Base-by-base conservation (phyloP, 768 basidiomycete genomes). In the Artomyces pyxidatus region DNA sequence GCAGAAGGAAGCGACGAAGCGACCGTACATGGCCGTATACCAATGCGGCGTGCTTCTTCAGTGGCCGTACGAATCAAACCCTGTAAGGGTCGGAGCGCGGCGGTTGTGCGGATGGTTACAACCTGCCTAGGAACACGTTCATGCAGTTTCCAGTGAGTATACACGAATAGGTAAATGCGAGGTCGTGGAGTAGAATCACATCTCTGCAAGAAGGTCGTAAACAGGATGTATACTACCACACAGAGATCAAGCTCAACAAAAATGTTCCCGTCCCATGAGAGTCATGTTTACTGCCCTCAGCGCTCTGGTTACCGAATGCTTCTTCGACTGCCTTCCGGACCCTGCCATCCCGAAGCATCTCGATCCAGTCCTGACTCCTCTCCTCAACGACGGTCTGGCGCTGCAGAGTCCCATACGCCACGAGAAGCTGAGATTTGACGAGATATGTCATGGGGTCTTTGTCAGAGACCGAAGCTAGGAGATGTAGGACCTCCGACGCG, bases 391-490 rank as follows among this genome's bases (percentile, higher is more conserved):
- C 30, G 1, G 45, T 29, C 25, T 59, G 55, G 29, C 51, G 42
- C 47, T 63, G 62, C 41, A 68, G 45, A 29, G 50, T 28, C 21
- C 53, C 60, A 42, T 63, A 67, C 32, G 58, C 51, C 12, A 48
- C 30, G 10, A 66, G 42, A 16, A 68, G 60, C 35, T 64, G 59
- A 25, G 49, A 54, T 49, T 64, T 65, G 21, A 55, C 48, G 16
- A 23, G 38, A 5, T 51, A 38, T 9, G 47, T 47, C 22, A 45
- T 40, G 21, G 42, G 35, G 37, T 37, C 30, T 11, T 37, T 21
- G n/a, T 47, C 42, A 8, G 37, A 29, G 17, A 42, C 44, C 41
- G 46, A 40, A 19, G 56, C 22, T 14, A 57, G 29, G 3, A 58
- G 48, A 25, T 56, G 51, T 9, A 58, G 39, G 37, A 58, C 32